phyloP scores from a whole-genome alignment of 495 filamentous ascomycete genomes.

The Lichenothelia convexa region DNA sequence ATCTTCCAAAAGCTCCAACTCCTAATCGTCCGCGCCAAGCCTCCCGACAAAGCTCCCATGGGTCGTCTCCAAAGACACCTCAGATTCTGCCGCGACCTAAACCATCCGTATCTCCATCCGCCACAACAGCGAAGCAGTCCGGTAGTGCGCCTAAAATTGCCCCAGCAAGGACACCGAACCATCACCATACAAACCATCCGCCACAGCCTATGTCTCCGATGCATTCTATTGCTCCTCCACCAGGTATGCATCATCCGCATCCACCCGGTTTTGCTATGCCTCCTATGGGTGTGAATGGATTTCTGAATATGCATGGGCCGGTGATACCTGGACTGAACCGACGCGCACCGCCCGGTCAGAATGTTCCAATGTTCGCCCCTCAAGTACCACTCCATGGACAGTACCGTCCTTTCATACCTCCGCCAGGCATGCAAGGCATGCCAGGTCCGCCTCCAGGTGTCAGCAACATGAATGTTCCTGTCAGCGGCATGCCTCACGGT shows the following conservation, averaged over 20 bases:
- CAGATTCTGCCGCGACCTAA: constrained; percentile 34
- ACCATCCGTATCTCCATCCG: constrained; percentile 48
- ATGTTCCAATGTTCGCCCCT: constrained; percentile 17
- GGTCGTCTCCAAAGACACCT: constrained; percentile 46
- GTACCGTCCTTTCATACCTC: constrained; percentile 29
- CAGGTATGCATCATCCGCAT: constrained; percentile 34
- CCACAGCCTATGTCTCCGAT: constrained; percentile 29
- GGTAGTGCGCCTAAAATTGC: constrained; percentile 15
- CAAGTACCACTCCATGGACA: constrained; percentile 33
- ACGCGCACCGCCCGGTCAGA: constrained; percentile 10
- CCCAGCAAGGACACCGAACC: constrained; percentile 16
- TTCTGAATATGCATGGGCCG: constrained; percentile 12
- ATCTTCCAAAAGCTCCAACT: constrained; percentile 64
- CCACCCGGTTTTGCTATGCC: constrained; percentile 27
- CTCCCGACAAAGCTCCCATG: constrained; percentile 65
- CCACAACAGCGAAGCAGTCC: constrained; percentile 26
- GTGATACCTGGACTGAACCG: constrained; percentile 18
- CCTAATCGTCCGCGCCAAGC: constrained; percentile 55
- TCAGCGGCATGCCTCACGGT: constrained; percentile 38
- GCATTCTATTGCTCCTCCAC: constrained; percentile 29
- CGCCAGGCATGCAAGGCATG: constrained; percentile 43
- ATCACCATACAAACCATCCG: constrained; percentile 28
- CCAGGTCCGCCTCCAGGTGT: constrained; percentile 28
- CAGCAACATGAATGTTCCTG: constrained; percentile 36
- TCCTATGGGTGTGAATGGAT: constrained; percentile 17